phyloP scores from a whole-genome alignment of 148 eudicot genomes.

The Chenopodium berlandieri region DNA sequence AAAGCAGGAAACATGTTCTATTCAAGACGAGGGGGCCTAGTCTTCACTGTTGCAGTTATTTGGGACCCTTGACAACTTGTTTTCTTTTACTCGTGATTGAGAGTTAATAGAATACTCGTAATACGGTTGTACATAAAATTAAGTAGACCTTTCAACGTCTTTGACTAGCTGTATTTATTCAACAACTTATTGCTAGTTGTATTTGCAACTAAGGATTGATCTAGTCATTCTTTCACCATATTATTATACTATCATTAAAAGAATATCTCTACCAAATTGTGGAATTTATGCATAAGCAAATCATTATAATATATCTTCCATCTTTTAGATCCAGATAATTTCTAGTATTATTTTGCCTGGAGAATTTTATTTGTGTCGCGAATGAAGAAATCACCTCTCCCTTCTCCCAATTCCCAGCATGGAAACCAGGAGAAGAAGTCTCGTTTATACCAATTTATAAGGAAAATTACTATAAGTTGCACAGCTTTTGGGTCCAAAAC shows the following conservation, averaged over 20 bases:
- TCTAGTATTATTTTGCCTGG: neutral
- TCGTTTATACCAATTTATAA: constrained; percentile 15
- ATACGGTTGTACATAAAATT: neutral
- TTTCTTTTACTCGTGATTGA: neutral
- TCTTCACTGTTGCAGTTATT: neutral
- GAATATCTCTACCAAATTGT: neutral
- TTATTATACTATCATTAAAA: neutral
- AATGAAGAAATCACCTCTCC: constrained; percentile 20
- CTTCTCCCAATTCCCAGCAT: constrained; percentile 16
- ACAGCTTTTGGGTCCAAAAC: constrained; percentile 23
- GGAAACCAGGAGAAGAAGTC: constrained; percentile 22
- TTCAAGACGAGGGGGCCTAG: neutral
- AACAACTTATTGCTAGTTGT: neutral
- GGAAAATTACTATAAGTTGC: constrained; percentile 25
- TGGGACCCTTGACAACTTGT: constrained; percentile 19
- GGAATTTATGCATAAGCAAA: neutral
- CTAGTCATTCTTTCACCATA: constrained; percentile 6
- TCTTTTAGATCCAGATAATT: constrained; percentile 11
- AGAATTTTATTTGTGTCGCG: neutral
- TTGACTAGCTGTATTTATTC: constrained; percentile 13
- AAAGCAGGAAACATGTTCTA: neutral
- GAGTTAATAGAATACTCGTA: no score
- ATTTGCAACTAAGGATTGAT: neutral
- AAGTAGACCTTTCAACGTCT: constrained; percentile 10
- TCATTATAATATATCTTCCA: neutral